Evolutionary conservation across 2,329 filamentous ascomycete genomes (phyloP).

Genomic region (Colletotrichum abscissum): DNA sequence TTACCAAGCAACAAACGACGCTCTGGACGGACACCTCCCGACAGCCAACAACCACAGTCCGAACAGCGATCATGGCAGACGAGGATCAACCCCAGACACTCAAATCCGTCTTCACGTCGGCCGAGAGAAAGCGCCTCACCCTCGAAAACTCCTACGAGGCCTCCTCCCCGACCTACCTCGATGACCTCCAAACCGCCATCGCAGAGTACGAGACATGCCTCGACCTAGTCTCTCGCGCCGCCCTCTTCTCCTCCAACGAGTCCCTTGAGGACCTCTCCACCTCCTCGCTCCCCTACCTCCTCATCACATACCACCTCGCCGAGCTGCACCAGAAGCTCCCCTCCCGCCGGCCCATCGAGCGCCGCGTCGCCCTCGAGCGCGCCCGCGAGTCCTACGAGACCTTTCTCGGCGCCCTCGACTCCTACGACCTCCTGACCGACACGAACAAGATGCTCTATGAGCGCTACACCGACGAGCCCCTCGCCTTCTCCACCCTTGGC

Average conservation of each 20-base stretch:
- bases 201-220: conserved; percentile 79
- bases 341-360: conserved; percentile 61
- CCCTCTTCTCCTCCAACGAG: conserved; percentile 93
- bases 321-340: conserved; percentile 80
- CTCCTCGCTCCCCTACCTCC: conserved; percentile 85
- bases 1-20: not conserved
- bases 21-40: not conserved
- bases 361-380: conserved; percentile 70
- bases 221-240: conserved; percentile 74
- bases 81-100: conserved; percentile 61
- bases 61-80: conserved; percentile 42
- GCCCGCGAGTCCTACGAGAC: conserved; percentile 80
- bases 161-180: conserved; percentile 71
- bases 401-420: conserved; percentile 81
- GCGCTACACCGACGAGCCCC: conserved; percentile 77
- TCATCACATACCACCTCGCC: conserved; percentile 81
- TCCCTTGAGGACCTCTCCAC: conserved; percentile 87
- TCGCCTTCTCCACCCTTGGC: conserved; percentile 78
- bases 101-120: conserved; percentile 60
- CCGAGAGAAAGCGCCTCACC: conserved; percentile 62
- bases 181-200: conserved; percentile 75
- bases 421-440: conserved; percentile 77
- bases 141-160: conserved; percentile 74
- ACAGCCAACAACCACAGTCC: not conserved
- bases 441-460: conserved; percentile 77